Conservation (phyloP, 768 basidiomycete genomes). For the Boletus reticulatus region DNA sequence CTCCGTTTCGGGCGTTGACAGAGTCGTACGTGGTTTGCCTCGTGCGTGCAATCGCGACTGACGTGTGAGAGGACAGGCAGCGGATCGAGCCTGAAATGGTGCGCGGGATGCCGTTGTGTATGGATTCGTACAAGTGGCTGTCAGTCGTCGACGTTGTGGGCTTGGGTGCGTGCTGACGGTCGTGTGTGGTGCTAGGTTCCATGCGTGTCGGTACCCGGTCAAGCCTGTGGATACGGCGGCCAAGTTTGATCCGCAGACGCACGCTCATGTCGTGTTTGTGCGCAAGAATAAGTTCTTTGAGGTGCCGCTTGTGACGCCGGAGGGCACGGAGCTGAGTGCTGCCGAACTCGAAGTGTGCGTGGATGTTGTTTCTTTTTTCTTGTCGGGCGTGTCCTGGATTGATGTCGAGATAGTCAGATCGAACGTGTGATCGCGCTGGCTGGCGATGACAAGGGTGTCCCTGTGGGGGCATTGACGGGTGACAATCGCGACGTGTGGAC, state of each 20-base stretch:
- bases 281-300: conserved; percentile 91
- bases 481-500: conserved; percentile 93
- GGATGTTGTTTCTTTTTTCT: not conserved
- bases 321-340: conserved; percentile 70
- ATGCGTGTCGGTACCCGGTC: conserved; percentile 83
- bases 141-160: conserved; percentile 31
- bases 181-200: conserved; percentile 57
- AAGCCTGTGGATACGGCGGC: conserved; percentile 79
- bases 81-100: conserved; percentile 87
- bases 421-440: conserved; percentile 64
- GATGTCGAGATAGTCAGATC: conserved; percentile 50
- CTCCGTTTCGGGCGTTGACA: conserved; percentile 80
- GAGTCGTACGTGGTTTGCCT: conserved; percentile 54
- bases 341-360: conserved; percentile 76
- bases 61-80: conserved; percentile 42
- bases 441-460: conserved; percentile 43
- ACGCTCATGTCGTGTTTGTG: conserved; percentile 89
- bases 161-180: not conserved
- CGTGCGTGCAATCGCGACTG: not conserved
- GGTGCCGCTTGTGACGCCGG: conserved; percentile 62
- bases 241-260: conserved; percentile 69
- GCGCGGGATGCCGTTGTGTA: conserved; percentile 74
- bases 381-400: not conserved
- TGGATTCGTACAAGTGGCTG: conserved; percentile 95
- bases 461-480: conserved; percentile 81